Conservation (phyloP, 2,329 filamentous ascomycete genomes). For the Camillea tinctor region DNA sequence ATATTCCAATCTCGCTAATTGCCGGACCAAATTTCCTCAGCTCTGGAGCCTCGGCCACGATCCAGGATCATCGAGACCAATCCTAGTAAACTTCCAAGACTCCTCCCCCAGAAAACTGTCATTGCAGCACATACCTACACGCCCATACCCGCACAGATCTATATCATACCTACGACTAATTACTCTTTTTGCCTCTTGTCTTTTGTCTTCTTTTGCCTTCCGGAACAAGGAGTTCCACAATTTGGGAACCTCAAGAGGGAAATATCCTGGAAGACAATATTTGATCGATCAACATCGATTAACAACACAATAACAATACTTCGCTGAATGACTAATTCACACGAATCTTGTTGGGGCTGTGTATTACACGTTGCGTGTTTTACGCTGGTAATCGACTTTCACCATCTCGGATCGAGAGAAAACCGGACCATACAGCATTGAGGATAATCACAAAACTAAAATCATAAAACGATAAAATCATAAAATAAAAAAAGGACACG, state of each 20-base stretch:
- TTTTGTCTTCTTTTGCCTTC: not conserved
- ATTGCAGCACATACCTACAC: not conserved
- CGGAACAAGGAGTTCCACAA: not conserved
- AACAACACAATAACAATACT: not conserved
- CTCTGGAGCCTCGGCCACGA: conserved; percentile 7
- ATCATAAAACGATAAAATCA: no score
- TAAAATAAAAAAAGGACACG: no score
- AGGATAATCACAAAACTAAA: not conserved
- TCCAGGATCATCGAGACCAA: not conserved
- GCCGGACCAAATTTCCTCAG: conserved; percentile 15
- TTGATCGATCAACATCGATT: no score
- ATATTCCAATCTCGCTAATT: conserved; percentile 24
- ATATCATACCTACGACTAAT: no score
- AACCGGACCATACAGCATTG: not conserved
- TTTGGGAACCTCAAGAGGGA: not conserved
- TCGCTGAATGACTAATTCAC: not conserved
- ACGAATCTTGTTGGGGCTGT: not conserved
- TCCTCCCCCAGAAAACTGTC: not conserved
- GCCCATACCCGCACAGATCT: no score
- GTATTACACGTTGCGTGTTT: not conserved
- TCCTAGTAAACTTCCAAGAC: not conserved
- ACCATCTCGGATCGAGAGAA: not conserved
- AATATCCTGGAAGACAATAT: not conserved
- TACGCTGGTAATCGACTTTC: not conserved
- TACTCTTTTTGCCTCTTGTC: no score